Evolutionary conservation across 2,329 filamentous ascomycete genomes (phyloP), one percentile per base, ranked within the genome.

Genomic region (Neopestalotiopsis clavispora): DNA sequence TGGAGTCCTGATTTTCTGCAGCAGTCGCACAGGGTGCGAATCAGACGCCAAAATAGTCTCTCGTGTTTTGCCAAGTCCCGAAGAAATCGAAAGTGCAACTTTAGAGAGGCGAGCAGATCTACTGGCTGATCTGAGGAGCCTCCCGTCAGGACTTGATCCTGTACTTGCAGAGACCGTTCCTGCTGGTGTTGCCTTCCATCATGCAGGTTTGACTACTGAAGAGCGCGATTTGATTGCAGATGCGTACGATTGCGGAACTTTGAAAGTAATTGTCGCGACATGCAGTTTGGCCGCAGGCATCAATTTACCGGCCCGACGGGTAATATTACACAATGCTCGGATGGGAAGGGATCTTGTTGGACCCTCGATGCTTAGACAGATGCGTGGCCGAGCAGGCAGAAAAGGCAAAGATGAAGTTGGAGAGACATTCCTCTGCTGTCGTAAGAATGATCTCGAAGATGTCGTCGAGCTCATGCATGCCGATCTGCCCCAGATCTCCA

Each of bases 241-340:
- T 45, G 91, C 91, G 13, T 94, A 94, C 72, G 92, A 94, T 75
- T 78, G 82, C 52, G 91, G 92, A 0, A 82, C 87, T 4, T 77
- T 94, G 20, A 91, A 91, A 72, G 88, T 94, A 0, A 90, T 93
- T 66, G 89, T 94, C 17, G 92, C 92, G 49, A 95, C 92, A 1
- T 94, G 92, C 74, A 94, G 91, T 76, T 85, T 95, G 68, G 92
- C 92, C n/a, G 92, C 92, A 14, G 92, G 92, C n/a, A 93, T 95
- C 69, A 94, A 95, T 78, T 81, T 95, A 75, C 77, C 77, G 68
- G 92, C 92, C 7, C 85, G 92, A 66, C 84, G 92, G 72, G 92
- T 95, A 0, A 93, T 95, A 69, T 84, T 93, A 32, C 92, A 94
- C 75, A 91, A 89, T 70, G 92, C 91, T 38, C 86, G 90, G 56